phyloP scores from a whole-genome alignment of 768 basidiomycete genomes.

The Cubamyces lactineus region DNA sequence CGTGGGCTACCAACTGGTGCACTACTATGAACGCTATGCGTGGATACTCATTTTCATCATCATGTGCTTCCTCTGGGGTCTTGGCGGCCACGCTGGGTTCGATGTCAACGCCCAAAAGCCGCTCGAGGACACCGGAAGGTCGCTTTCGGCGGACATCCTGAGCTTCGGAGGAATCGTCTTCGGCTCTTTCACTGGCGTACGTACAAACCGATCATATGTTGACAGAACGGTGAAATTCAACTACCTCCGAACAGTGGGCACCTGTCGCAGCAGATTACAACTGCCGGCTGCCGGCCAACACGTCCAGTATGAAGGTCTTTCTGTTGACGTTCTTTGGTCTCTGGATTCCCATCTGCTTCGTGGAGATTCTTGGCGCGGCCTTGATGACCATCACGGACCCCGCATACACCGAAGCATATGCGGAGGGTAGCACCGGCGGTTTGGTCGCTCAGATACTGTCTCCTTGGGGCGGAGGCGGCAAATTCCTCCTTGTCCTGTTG shows the following conservation, averaged over 20 bases:
- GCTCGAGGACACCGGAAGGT: conserved; percentile 46
- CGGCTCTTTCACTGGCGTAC: conserved; percentile 48
- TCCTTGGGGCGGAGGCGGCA: conserved; percentile 46
- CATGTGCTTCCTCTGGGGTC: conserved; percentile 54
- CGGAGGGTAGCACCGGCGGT: conserved; percentile 46
- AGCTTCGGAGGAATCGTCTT: conserved; percentile 57
- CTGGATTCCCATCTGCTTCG: conserved; percentile 50
- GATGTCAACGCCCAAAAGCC: conserved; percentile 47
- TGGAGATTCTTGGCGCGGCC: conserved; percentile 53
- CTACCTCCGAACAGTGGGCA: conserved; percentile 41
- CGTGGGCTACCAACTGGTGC: conserved; percentile 50
- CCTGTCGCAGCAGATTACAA: conserved; percentile 60
- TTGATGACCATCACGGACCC: conserved; percentile 43
- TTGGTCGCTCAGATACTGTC: conserved; percentile 46
- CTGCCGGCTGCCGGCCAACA: conserved; percentile 49
- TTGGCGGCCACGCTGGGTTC: conserved; percentile 51
- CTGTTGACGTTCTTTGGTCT: conserved; percentile 53
- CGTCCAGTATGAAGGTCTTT: conserved; percentile 48
- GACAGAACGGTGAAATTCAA: neutral
- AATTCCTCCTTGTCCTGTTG: conserved; percentile 49
- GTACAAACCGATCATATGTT: conserved; percentile 8
- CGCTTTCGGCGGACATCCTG: conserved; percentile 51
- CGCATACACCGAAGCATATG: conserved; percentile 42
- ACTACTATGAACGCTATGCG: conserved; percentile 56
- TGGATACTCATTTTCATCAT: conserved; percentile 53